A percentile compares a stretch with the other conserved stretches of the same genome.
These are phyloP conservation scores for Lecanicillium sp. DNA, from an alignment of 2,329 filamentous ascomycete genomes.

Conservation along the genomic window DNA sequence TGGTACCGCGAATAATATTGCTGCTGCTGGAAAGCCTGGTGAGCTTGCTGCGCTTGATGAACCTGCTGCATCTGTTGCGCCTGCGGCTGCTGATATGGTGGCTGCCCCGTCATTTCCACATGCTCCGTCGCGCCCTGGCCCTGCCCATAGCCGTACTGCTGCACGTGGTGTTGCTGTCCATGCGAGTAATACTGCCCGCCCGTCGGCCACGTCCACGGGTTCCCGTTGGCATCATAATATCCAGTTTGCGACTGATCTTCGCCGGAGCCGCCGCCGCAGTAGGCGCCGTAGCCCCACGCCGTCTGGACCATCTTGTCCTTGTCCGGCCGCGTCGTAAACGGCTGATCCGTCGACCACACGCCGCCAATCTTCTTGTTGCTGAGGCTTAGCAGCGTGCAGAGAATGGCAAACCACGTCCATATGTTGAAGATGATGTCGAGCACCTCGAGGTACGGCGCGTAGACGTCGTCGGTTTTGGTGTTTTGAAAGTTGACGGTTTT, in stretches of 20 bases:
- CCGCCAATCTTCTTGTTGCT: slow-evolving; percentile 7
- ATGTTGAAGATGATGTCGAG: slow-evolving; percentile 1
- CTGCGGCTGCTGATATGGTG: too few species aligned
- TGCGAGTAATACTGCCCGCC: too few species aligned
- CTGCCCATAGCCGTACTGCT: too few species aligned
- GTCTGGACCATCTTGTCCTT: slow-evolving; percentile 7
- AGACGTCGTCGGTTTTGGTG: too few species aligned
- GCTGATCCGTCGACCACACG: slow-evolving; percentile 7
- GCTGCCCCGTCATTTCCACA: too few species aligned
- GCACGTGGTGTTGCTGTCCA: too few species aligned
- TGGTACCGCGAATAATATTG: background rate
- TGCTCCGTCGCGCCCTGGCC: too few species aligned
- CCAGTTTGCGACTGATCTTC: background rate
- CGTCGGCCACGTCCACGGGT: too few species aligned
- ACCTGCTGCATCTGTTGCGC: too few species aligned
- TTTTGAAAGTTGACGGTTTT: too few species aligned
- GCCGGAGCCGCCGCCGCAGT: background rate
- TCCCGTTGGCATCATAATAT: background rate
- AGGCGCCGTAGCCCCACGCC: slow-evolving; percentile 5
- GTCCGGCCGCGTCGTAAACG: slow-evolving; percentile 4
- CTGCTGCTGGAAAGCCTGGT: background rate
- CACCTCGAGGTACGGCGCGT: background rate
- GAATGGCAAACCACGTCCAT: slow-evolving; percentile 2
- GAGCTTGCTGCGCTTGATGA: background rate
- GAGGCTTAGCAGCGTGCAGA: slow-evolving; percentile 1